Base-by-base conservation (phyloP, 768 basidiomycete genomes). In the Coprinopsis strossmayeri region DNA sequence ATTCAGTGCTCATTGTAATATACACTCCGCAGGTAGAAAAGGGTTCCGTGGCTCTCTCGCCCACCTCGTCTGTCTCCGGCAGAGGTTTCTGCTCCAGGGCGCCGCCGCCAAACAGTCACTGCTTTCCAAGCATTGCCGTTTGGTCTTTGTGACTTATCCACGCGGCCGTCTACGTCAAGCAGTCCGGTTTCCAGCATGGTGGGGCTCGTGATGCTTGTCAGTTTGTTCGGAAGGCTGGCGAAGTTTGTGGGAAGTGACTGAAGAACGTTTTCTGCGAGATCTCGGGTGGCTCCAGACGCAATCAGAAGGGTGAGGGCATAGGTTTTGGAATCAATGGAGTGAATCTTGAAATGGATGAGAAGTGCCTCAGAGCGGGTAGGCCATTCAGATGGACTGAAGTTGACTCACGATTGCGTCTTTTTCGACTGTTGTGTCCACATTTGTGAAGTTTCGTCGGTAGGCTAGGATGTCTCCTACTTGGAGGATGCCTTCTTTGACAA, bases 121-220 rank as follows among this genome's bases (percentile, higher is more conserved):
- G 61, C 58, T 58, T 82, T 82, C 78, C 79, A 81, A 3, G 78
- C 78, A 49, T 78, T 77, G 5, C 70, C 74, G 50, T 76, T 70
- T 2, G 73, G 69, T 23, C 75, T 56, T 46, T 64, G 63, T 10
- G 60, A 35, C 41, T 65, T 69, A 10, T 71, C 67, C 1, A 79
- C 64, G 2, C 76, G 69, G 2, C 73, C 77, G 49, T 81, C 77
- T 0, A 70, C 60, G 47, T 81, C 78, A 5, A 81, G 64, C 5
- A 82, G 49, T 0, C 60, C 72, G 0, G 66, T 72, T 59, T 82
- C 81, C 13, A 84, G 68, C 58, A 73, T 73, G 2, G 66, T 59
- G 1, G 79, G 73, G 35, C 64, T 68, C 2, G 67, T 67, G 46
- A 76, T 69, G 2, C 61, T 67, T 55, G 70, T 64, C 11, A 58